phyloP scores from a whole-genome alignment of 1,284 basidiomycete genomes.

The Papiliotrema laurentii region DNA sequence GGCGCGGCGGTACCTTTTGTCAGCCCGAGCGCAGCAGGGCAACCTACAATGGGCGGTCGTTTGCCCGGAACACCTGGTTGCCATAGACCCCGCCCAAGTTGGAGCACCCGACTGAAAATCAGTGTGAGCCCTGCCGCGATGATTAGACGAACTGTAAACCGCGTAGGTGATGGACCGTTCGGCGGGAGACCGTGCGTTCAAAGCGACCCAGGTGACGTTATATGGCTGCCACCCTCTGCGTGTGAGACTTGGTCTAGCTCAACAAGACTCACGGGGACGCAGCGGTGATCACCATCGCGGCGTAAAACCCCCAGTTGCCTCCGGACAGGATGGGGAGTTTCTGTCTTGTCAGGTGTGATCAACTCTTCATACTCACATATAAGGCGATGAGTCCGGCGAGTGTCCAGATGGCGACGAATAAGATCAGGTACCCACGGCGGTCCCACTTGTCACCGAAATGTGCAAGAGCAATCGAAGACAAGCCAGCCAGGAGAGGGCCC shows the following conservation, averaged over 20 bases:
- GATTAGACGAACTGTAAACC: constrained; percentile 3
- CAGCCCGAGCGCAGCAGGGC: background rate
- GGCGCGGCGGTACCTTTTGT: background rate
- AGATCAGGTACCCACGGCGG: constrained; percentile 4
- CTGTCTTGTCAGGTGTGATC: background rate
- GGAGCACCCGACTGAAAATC: constrained; percentile 3
- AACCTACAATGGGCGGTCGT: background rate
- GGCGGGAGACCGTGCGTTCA: constrained; percentile 6
- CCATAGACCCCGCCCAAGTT: background rate
- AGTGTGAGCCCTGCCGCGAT: background rate
- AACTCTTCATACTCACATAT: background rate
- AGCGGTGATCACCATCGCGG: constrained; percentile 7
- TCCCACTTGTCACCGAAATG: constrained; percentile 6
- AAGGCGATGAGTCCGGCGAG: constrained; percentile 7
- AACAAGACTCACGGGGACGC: constrained; percentile 1
- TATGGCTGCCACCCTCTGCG: constrained; percentile 5
- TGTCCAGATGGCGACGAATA: constrained; percentile 5
- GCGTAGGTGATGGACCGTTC: constrained; percentile 9
- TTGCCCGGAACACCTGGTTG: background rate
- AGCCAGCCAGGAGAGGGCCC: background rate
- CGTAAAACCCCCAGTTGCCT: constrained; percentile 8
- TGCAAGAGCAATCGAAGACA: constrained; percentile 1
- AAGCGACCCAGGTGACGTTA: constrained; percentile 8
- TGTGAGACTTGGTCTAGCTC: too few relatives aligned
- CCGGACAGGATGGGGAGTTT: constrained; percentile 6